Percentiles rank a stretch among this genome's conserved stretches.
Evolutionary conservation across 441 rosid genomes (phyloP).

Genomic region (Aleurites moluccanus): DNA sequence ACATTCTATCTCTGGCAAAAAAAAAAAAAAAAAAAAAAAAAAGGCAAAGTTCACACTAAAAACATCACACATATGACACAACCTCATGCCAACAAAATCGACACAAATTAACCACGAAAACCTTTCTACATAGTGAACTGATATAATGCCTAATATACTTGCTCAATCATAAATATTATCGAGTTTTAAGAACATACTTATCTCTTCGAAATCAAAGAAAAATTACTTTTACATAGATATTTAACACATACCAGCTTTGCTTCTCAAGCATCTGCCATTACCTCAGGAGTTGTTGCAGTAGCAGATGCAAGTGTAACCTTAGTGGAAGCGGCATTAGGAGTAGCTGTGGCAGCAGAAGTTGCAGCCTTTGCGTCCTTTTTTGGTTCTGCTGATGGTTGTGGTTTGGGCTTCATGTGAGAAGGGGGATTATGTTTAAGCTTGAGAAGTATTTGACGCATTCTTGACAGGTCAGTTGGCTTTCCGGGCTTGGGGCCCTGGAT

Average conservation of each 20-base stretch:
- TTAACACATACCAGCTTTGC: not conserved
- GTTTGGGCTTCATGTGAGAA: conserved; percentile 69
- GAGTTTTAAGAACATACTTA: conserved; percentile 17
- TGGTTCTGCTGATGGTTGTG: conserved; percentile 39
- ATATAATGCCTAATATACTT: not conserved
- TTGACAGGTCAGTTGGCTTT: conserved; percentile 78
- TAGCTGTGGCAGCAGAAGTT: conserved; percentile 12
- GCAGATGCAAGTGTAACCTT: conserved; percentile 9
- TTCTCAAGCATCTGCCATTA: conserved; percentile 33
- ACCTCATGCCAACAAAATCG: not conserved
- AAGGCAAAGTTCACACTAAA: not conserved
- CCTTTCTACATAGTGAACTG: conserved; percentile 3
- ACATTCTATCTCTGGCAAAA: not conserved
- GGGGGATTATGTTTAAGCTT: conserved; percentile 82
- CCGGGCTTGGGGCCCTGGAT: conserved; percentile 96
- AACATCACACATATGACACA: not conserved
- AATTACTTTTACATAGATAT: conserved; percentile 22
- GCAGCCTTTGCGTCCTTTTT: conserved; percentile 37
- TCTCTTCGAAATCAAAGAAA: conserved; percentile 5
- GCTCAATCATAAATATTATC: not conserved
- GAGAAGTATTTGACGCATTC: conserved; percentile 74
- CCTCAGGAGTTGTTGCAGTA: conserved; percentile 27
- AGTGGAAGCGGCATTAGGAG: conserved; percentile 14
- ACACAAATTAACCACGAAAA: not conserved
- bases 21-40: not conserved